Evolutionary conservation across 352 stramenopile genomes (phyloP), one percentile per base, ranked within the genome.

Genomic region (Phytophthora crassamura): DNA sequence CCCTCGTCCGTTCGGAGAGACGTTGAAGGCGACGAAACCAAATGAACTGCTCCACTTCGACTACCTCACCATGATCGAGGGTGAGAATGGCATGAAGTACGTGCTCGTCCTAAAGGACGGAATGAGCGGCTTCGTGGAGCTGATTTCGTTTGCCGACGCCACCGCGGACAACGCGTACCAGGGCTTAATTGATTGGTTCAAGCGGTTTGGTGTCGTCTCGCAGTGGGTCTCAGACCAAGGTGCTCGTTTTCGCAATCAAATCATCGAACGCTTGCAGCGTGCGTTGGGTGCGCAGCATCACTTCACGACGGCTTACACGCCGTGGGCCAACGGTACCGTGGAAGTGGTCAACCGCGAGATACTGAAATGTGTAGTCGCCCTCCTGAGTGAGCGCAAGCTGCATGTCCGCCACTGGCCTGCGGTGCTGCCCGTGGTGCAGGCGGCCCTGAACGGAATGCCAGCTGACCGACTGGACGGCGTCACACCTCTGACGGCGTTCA

Each of bases 1-100:
- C 1, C 20, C 2, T 70, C 74, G 10, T 66, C 43, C 36, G 67
- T 62, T 4, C 11, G 38, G 11, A 55, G 61, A 8, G 22, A 12
- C 78, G 9, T 52, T 51, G 22, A 25, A 25, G 9, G 69, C 62
- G 0, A 74, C 67, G 0, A 62, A 46, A 18, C 72, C 71, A 0
- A 80, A 80, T 15, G 69, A 80, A 16, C 10, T 80, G 2, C 7
- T 80, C 0, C 69, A 79, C 43, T 84, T 84, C 41, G 69, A 79
- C n/a, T 84, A 67, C 15, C 33, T 79, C 2, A 25, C 22, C 22
- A 28, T 28, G 25, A 28, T 28, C 4, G 25, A 28, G 25, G 25
- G 25, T 28, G 25, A 4, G 2, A 6, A 28, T 28, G 25, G 25
- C 25, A 28, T 28, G 25, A 28, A 28, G 25, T 28, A 28, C 5